Conservation (phyloP, 2,329 filamentous ascomycete species). For the Madurella fahalii region DNA sequence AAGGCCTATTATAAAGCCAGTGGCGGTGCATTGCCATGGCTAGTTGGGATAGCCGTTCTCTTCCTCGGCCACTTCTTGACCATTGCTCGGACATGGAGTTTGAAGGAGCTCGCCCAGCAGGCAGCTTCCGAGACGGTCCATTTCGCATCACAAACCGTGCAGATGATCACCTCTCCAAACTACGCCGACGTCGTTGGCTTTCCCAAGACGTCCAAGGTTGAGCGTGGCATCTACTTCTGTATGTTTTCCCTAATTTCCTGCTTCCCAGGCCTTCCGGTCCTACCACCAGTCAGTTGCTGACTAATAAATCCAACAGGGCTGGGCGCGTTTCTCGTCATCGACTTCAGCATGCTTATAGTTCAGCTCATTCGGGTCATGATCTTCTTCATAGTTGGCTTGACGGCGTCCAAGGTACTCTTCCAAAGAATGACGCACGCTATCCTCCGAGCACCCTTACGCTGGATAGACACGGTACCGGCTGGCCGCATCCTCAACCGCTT, state of each 20-base stretch:
- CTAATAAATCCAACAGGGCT: conserved; percentile 25
- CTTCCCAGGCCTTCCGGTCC: conserved; percentile 5
- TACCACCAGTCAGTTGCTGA: neutral
- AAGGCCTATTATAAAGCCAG: conserved; percentile 32
- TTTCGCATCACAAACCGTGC: conserved; percentile 7
- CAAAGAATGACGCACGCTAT: conserved; percentile 34
- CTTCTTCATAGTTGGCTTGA: conserved; percentile 31
- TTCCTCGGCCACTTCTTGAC: conserved; percentile 26
- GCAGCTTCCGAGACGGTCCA: conserved; percentile 19
- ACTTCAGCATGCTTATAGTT: conserved; percentile 24
- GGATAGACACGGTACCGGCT: conserved; percentile 38
- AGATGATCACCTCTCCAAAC: conserved; percentile 8
- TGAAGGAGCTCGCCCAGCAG: conserved; percentile 33
- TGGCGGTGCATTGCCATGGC: conserved; percentile 29
- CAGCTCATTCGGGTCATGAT: conserved; percentile 26
- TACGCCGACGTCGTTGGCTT: conserved; percentile 9
- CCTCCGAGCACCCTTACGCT: conserved; percentile 38
- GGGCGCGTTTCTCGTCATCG: conserved; percentile 29
- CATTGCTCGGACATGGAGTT: conserved; percentile 32
- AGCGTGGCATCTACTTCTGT: conserved; percentile 19
- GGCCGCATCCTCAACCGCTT: conserved; percentile 44
- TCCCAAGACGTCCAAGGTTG: conserved; percentile 11
- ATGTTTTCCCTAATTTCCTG: conserved; percentile 4
- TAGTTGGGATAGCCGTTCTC: conserved; percentile 23
- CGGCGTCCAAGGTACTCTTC: conserved; percentile 31